Evolutionary conservation across 208 protist genomes (phyloP), one percentile per base, ranked within the genome.

Genomic region (Strigomonas culicis): DNA sequence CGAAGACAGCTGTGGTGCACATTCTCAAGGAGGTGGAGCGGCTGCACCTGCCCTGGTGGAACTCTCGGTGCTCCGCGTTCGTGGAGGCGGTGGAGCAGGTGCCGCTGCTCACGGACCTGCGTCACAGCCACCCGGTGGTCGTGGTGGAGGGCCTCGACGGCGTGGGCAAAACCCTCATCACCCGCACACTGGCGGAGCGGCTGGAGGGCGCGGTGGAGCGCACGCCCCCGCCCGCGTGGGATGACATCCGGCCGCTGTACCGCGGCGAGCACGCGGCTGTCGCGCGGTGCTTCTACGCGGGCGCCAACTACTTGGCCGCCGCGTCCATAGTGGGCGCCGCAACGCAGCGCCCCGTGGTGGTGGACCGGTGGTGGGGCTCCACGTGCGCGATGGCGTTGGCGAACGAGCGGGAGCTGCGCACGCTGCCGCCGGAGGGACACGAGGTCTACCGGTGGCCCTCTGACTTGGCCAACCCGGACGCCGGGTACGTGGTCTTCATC

Each of bases 331-430:
- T 28, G 39, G 6, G 44, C 6, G 30, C 19, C 13, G 67, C 50
- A 39, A 30, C 39, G 34, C 19, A 4, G 46, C 22, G 17, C 17
- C 21, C 59, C 7, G 79, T 92, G 0, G 66, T 92, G 22, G 79
- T 92, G 50, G 86, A 92, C 30, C 79, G 86, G 22, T 92, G 86
- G 82, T 92, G 82, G 82, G 79, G 72, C 67, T 89, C 82, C 11
- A 92, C 86, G 11, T 87, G 82, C 61, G 79, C 80, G 34, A 92
- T 92, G 86, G 79, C 86, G 15, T 70, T 92, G 22, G 81, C 82
- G 1, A 82, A 87, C 56, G 17, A 52, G 13, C 51, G 46, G 55
- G 74, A 22, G 3, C 47, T 73, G 8, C 39, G 60, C 11, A 36
- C 27, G 24, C 61, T 92, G 41, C 86, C 86, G 17, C 70, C 75